phyloP scores from a whole-genome alignment of 202 grass and related monocot species.

The Setaria viridis region DNA sequence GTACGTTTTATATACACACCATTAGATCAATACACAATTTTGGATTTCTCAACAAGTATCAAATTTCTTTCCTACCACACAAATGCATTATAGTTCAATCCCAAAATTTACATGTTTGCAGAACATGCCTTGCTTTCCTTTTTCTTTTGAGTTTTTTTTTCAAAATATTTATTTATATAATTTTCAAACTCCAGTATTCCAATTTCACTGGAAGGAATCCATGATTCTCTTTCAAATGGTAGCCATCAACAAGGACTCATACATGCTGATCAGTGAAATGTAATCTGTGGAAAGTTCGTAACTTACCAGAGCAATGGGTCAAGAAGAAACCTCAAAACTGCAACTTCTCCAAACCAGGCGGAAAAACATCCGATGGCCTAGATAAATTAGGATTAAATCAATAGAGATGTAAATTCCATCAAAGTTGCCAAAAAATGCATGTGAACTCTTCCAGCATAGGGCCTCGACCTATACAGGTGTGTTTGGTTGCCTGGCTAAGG shows the following conservation, averaged over 20 bases:
- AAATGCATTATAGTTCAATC: background rate
- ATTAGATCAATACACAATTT: background rate
- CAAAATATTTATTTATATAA: background rate
- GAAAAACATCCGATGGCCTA: background rate
- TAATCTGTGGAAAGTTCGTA: background rate
- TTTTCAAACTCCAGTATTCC: background rate
- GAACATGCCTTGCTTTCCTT: background rate
- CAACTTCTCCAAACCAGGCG: background rate
- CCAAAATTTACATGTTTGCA: background rate
- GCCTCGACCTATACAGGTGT: too few relatives aligned
- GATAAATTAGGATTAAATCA: background rate
- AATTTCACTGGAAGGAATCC: background rate
- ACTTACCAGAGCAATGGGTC: background rate
- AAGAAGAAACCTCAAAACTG: background rate
- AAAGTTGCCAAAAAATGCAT: slow-evolving; percentile 1
- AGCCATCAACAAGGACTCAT: background rate
- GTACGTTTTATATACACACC: background rate
- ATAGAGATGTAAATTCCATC: background rate
- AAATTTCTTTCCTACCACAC: background rate
- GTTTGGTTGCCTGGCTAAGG: too few relatives aligned
- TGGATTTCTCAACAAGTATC: background rate
- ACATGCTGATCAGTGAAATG: background rate
- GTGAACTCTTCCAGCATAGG: background rate
- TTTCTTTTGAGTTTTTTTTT: background rate
- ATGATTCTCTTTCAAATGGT: background rate